Base-by-base conservation (phyloP, 768 basidiomycete species). In the Suillus subaureus region DNA sequence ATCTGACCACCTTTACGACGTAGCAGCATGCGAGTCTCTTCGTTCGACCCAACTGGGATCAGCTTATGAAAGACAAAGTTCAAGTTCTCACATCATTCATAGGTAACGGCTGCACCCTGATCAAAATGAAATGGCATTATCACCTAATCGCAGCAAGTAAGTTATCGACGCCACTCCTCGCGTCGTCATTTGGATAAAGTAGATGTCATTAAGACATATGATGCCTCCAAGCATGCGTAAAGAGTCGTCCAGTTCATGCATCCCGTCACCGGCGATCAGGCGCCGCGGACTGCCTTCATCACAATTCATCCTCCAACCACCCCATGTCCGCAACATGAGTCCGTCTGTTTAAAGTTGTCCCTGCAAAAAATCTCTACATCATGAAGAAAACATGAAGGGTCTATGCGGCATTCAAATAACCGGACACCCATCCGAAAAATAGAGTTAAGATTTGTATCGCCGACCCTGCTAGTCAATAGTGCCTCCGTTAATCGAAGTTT, bases 221-320 rank as follows among this genome's bases (percentile, higher is more conserved):
- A 60, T 60, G 40, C 28, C 58, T 58, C 39, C 57, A 37, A 58
- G 39, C 58, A 60, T 60, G 58, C 39, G 58, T 60, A 60, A 60
- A 42, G 40, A 60, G 40, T 60, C 13, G 58, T 40, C 40, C 40
- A 42, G 28, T 42, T 39, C 58, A 28, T 60, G 26, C 2, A 21
- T 40, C 11, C 39, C 28, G 57, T 58, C 26, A 0, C 39, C 58
- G 58, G 40, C 58, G 40, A 60, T 60, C 58, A 60, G 23, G 18
- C 40, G 1, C 58, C 40, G 54, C 31, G 31, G 21, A 33, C 54
- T 35, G 40, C 40, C 58, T 60, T 31, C 58, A 60, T 42, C 58
- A 60, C 58, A 31, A 9, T 60, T 60, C 58, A 42, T 58, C 39
- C 57, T 40, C 57, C 39, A 58, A 28, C 58, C 40, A 60, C 23